These are phyloP conservation scores for Microcos paniculata DNA, from an alignment of 345 rosid genomes.

Conservation along the genomic window DNA sequence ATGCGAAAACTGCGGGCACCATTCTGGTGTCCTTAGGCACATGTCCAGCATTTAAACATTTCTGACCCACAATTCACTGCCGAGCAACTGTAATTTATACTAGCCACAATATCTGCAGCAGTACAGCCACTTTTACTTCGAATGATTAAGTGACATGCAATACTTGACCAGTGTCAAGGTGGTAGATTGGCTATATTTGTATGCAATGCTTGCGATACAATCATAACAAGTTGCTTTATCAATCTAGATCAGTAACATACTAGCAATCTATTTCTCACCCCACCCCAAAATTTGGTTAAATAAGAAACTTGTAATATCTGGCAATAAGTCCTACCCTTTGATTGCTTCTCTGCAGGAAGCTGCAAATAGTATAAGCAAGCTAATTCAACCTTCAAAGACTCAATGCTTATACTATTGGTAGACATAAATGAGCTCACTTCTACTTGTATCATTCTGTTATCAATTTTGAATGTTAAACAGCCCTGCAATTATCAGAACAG, in stretches of 20 bases:
- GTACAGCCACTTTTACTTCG: background rate
- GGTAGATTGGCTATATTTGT: background rate
- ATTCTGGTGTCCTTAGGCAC: background rate
- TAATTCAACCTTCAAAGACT: slow-evolving; percentile 72
- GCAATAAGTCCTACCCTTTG: slow-evolving; percentile 52
- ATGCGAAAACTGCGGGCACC: background rate
- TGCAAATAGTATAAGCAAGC: slow-evolving; percentile 81
- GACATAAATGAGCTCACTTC: slow-evolving; percentile 38
- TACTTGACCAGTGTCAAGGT: background rate
- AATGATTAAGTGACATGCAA: background rate
- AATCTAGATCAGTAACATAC: background rate
- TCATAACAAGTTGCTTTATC: background rate
- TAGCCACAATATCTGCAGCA: background rate
- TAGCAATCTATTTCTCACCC: background rate
- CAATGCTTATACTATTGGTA: slow-evolving; percentile 39
- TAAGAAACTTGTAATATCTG: slow-evolving; percentile 1
- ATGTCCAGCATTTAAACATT: background rate
- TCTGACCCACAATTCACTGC: background rate
- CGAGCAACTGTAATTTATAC: background rate
- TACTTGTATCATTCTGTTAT: slow-evolving; percentile 39
- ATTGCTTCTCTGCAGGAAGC: slow-evolving; percentile 71
- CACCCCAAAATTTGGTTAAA: background rate
- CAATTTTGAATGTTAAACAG: slow-evolving; percentile 54
- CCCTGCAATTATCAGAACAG: slow-evolving; percentile 47
- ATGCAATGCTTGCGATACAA: background rate